Conservation (phyloP, 257 asterid genomes). For the Lavandula angustifolia region DNA sequence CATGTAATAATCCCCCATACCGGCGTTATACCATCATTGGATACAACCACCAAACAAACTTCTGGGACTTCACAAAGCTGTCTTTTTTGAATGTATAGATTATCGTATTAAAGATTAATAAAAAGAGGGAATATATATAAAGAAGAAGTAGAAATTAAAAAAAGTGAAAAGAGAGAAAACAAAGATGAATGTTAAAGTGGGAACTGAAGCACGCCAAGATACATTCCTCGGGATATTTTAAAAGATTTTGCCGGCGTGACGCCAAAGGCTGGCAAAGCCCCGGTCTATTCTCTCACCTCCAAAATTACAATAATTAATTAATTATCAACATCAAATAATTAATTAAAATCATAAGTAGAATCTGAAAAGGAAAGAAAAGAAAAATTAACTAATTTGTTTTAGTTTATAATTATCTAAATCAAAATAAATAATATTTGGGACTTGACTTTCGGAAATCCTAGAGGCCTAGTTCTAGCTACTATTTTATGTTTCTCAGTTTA, state of each 20-base stretch:
- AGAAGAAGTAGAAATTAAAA: conserved; percentile 13
- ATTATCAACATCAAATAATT: background rate
- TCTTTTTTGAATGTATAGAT: conserved; percentile 15
- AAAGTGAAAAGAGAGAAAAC: conserved; percentile 23
- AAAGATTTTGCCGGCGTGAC: conserved; percentile 58
- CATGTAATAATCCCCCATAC: conserved; percentile 26
- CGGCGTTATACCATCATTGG: conserved; percentile 9
- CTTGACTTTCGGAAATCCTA: too few species aligned
- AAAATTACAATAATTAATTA: background rate
- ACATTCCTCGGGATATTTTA: conserved; percentile 36
- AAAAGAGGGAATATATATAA: background rate
- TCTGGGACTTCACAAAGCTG: conserved; percentile 24
- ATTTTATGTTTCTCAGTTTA: too few species aligned
- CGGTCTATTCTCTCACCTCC: conserved; percentile 11
- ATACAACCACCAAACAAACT: conserved; percentile 28
- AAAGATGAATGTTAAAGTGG: conserved; percentile 29
- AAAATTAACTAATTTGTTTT: too few species aligned
- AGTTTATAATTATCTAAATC: too few species aligned
- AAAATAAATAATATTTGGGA: too few species aligned
- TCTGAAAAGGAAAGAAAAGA: too few species aligned
- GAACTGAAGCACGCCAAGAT: conserved; percentile 55
- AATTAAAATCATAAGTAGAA: background rate
- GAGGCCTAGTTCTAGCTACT: too few species aligned
- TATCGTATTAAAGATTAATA: conserved; percentile 23
- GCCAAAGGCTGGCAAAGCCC: conserved; percentile 60